phyloP scores from a whole-genome alignment of 495 filamentous ascomycete species.

The Xylaria longipes region DNA sequence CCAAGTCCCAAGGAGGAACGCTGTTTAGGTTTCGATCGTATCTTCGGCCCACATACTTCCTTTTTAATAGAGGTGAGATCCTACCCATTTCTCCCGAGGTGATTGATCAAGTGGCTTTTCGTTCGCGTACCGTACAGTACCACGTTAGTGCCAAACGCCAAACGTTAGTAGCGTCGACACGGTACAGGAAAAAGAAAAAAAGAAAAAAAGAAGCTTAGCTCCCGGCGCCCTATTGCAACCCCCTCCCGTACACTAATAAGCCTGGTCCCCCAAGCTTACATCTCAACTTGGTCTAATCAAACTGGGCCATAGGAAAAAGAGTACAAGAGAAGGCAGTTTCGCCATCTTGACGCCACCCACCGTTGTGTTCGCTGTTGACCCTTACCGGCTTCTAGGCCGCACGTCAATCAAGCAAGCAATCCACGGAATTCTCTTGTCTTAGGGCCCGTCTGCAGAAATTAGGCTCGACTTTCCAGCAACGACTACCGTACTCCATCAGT shows the following conservation, averaged over 20 bases:
- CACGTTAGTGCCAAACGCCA: constrained; percentile 17
- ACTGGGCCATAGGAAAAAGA: constrained; percentile 26
- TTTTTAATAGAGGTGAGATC: constrained; percentile 24
- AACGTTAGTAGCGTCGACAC: constrained; percentile 20
- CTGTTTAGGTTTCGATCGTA: constrained; percentile 16
- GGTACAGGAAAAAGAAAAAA: constrained; percentile 27
- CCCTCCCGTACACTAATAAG: constrained; percentile 26
- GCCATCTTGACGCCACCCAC: constrained; percentile 36
- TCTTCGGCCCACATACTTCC: not conserved
- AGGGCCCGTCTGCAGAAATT: constrained; percentile 27
- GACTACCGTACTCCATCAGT: constrained; percentile 4
- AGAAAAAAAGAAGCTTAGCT: constrained; percentile 18
- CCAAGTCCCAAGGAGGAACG: constrained; percentile 6
- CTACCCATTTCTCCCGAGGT: constrained; percentile 6
- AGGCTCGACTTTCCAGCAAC: constrained; percentile 26
- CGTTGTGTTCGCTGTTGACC: constrained; percentile 27
- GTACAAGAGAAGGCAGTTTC: constrained; percentile 31
- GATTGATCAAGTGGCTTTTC: constrained; percentile 25
- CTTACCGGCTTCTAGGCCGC: constrained; percentile 31
- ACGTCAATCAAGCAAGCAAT: constrained; percentile 28
- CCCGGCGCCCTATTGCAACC: constrained; percentile 26
- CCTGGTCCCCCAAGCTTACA: constrained; percentile 11
- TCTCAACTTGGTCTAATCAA: constrained; percentile 34
- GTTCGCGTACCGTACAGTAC: constrained; percentile 20
- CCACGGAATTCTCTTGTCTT: constrained; percentile 19